Base-by-base conservation (phyloP, 208 protist genomes). In the Trypanosoma avium region DNA sequence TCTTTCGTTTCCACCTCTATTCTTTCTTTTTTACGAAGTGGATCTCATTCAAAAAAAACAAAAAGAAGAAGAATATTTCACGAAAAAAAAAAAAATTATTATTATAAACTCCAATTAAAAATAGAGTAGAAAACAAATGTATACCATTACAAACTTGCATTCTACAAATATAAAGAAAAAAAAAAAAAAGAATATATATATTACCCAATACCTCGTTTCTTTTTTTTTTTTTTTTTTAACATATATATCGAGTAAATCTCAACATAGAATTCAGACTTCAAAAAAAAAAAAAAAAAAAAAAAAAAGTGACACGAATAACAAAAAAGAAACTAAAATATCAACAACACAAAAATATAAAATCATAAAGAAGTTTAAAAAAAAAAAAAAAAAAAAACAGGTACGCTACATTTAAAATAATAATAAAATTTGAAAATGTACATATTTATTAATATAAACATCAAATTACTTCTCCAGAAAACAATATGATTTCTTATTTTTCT, bases 111-210 rank as follows among this genome's bases (percentile, higher is more conserved):
- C n/a, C n/a, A n/a, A n/a, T n/a, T n/a, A n/a, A n/a, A 19, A 24
- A 60, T 4, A 15, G 4, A 33, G 32, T 42, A 64, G 27, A 30
- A 30, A 47, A 57, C 47, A 58, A 29, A 61, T 17, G 1, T 27
- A 26, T 9, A 29, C 27, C 4, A 15, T 38, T 3, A 2, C n/a
- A n/a, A n/a, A n/a, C n/a, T n/a, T n/a, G n/a, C n/a, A n/a, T n/a
- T n/a, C n/a, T n/a, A n/a, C n/a, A n/a, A n/a, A 38, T 30, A 63
- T 17, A 67, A 73, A 70, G 42, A 75, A 60, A 57, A 67, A 74
- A 67, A 64, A 71, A 67, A 58, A 72, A 22, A 73, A 33, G 46
- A 66, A 57, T 43, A 65, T 7, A 55, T 46, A 32, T 60, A n/a
- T n/a, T n/a, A n/a, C n/a, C n/a, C n/a, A n/a, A n/a, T n/a, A n/a